Conservation (phyloP, 352 stramenopile species). For the Phytophthora meadii region DNA sequence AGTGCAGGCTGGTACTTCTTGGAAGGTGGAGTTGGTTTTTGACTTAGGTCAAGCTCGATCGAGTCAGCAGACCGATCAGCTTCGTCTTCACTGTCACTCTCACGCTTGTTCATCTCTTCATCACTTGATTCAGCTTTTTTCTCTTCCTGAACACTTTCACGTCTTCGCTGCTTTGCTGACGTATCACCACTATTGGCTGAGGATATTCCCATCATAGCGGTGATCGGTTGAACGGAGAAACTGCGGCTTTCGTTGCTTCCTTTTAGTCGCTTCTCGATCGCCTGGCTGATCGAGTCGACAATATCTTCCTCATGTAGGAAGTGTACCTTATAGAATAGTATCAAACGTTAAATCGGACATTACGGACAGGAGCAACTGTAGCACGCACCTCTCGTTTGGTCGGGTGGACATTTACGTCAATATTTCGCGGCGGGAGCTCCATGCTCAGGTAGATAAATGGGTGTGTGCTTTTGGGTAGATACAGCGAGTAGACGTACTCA, state of each 20-base stretch:
- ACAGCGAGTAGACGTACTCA: conserved; percentile 95
- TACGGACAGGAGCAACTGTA: not conserved
- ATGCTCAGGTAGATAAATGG: conserved; percentile 99
- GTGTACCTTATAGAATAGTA: conserved; percentile 69
- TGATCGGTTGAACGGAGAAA: conserved; percentile 92
- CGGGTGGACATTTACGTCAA: conserved; percentile 99
- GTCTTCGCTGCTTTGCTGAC: conserved; percentile 30
- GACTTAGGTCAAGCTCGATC: conserved; percentile 67
- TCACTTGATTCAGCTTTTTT: conserved; percentile 36
- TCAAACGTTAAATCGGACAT: no score
- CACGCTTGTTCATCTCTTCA: conserved; percentile 36
- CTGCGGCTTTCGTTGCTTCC: conserved; percentile 91
- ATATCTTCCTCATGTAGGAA: conserved; percentile 97
- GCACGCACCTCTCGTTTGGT: conserved; percentile 94
- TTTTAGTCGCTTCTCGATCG: conserved; percentile 84
- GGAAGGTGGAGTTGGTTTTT: conserved; percentile 59
- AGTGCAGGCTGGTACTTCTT: conserved; percentile 77
- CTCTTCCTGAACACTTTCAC: conserved; percentile 41
- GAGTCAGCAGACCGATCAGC: conserved; percentile 34
- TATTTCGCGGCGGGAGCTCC: conserved; percentile 90
- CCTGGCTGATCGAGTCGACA: conserved; percentile 77
- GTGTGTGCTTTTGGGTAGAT: conserved; percentile 93
- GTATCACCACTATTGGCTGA: conserved; percentile 21
- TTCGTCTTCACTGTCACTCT: conserved; percentile 50
- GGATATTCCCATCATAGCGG: conserved; percentile 57